Base-by-base conservation (phyloP, 306 rosid species). In the Vigna trinervia region DNA sequence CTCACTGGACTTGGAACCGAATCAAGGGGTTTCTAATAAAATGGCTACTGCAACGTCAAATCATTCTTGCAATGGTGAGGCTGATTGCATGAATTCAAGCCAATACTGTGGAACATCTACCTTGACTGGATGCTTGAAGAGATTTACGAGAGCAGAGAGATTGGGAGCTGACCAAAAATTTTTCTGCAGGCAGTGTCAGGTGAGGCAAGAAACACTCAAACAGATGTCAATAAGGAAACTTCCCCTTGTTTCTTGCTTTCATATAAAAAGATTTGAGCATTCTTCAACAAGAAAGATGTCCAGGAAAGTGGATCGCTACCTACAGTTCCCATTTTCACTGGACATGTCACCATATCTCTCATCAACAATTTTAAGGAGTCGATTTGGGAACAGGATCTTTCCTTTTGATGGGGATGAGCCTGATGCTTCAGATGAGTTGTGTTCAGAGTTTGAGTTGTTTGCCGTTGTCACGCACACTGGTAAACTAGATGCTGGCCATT, bases 211-310 rank as follows among this genome's bases (percentile, higher is more conserved):
- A 73, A 89, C 96, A 36, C 92, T 92, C 58, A 94, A 94, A 84
- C 97, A 92, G 73, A 92, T 94, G 98, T 94, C 97, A 69, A 94
- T 94, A 51, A 84, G 97, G 78, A 89, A 89, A 83, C 97, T 92
- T 76, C 98, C 98, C 28, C 85, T 90, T 34, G 97, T 94, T 78
- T 88, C 91, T 46, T 94, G 97, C 83, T 89, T 94, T 89, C 98
- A 92, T 66, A 90, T 94, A 69, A 94, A 94, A 81, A 79, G 98
- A 76, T 94, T 94, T 73, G 98, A 94, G 86, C 98, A 94, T 87
- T 94, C 97, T 84, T 89, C 94, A 19, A 83, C 89, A 30, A 80
- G 90, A 59, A 94, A 90, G 81, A 94, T 89, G 94, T 89, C 96
- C 0, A 92, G 95, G 88, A 94, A 89, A 79, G 89, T 94, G 76